Evolutionary conservation across 208 protist genomes (phyloP), one percentile per base, ranked within the genome.

Genomic region (Strigomonas culicis): DNA sequence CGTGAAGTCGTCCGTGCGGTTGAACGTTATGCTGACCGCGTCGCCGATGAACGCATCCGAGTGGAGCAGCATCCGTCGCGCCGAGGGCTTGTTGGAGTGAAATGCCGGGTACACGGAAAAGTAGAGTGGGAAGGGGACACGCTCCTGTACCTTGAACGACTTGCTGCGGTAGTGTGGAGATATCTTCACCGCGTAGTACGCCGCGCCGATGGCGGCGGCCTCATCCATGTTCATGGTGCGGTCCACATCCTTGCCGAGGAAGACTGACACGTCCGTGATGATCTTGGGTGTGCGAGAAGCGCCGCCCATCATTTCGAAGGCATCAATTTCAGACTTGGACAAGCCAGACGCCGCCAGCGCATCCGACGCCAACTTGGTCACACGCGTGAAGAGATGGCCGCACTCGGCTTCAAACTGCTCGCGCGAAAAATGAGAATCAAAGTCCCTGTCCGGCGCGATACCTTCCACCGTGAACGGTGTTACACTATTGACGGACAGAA

Each of bases 161-260:
- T 90, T 84, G 13, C 77, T 70, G 39, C 80, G 75, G 68, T 96
- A 97, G 57, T 78, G 69, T 34, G 82, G 72, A n/a, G 86, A 89
- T 4, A 95, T 63, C 31, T 80, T 78, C 46, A 88, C 88, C 13
- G 79, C 93, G 74, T 92, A 87, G 69, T 94, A 96, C 24, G 71
- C 86, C 1, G 93, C 88, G 50, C 92, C 92, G 22, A 95, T 72
- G 10, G 88, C 90, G 11, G 88, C 90, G 49, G 89, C 81, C 69
- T 97, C 92, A 58, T 97, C 92, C 73, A 91, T 91, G 64, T 97
- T 97, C 59, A 97, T 63, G 1, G 92, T 97, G 28, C 88, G 77
- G 53, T 93, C 82, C 24, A 94, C 79, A 24, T 79, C 76, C 13
- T 80, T 57, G 0, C 86, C 86, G 22, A 88, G 60, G 2, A 77